Conservation (phyloP, 768 basidiomycete genomes). For the Auricularia cornea region DNA sequence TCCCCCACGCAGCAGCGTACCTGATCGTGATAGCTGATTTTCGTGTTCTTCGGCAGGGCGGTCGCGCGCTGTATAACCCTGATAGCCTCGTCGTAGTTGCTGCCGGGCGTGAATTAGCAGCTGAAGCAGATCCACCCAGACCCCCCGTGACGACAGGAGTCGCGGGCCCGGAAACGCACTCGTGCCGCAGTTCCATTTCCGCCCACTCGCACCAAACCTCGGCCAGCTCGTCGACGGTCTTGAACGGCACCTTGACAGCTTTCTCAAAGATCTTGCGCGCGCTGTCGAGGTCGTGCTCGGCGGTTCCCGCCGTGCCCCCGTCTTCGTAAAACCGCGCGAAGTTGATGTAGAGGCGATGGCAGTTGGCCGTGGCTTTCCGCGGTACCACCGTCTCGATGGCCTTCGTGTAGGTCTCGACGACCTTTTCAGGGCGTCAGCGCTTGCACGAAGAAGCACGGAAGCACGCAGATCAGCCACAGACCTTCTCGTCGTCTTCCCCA, state of each 20-base stretch:
- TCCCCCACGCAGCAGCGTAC: slow-evolving; percentile 36
- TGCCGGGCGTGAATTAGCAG: slow-evolving; percentile 26
- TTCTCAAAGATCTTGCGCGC: slow-evolving; percentile 92
- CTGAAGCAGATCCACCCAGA: background rate
- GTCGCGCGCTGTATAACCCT: slow-evolving; percentile 96
- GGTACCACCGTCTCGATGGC: slow-evolving; percentile 85
- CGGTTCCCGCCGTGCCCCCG: slow-evolving; percentile 72
- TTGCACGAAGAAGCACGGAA: background rate
- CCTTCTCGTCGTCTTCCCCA: slow-evolving; percentile 92
- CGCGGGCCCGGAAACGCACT: slow-evolving; percentile 45
- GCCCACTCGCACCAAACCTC: slow-evolving; percentile 99
- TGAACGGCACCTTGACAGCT: slow-evolving; percentile 85
- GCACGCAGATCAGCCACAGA: slow-evolving; percentile 21
- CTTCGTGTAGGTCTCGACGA: slow-evolving; percentile 86
- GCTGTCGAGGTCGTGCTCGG: slow-evolving; percentile 73
- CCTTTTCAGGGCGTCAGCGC: slow-evolving; percentile 34
- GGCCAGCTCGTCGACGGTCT: slow-evolving; percentile 92
- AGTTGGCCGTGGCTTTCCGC: slow-evolving; percentile 81
- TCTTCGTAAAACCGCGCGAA: slow-evolving; percentile 98
- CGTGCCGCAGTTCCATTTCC: slow-evolving; percentile 93
- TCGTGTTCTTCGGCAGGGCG: slow-evolving; percentile 80
- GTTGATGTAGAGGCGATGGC: slow-evolving; percentile 85
- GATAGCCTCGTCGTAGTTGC: slow-evolving; percentile 94
- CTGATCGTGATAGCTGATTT: slow-evolving; percentile 92
- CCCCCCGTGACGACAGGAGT: background rate